A percentile compares a stretch with the other conserved stretches of the same genome.
These are phyloP conservation scores for Aspergillus hancockii DNA, from an alignment of 495 filamentous ascomycete genomes.

Conservation along the genomic window DNA sequence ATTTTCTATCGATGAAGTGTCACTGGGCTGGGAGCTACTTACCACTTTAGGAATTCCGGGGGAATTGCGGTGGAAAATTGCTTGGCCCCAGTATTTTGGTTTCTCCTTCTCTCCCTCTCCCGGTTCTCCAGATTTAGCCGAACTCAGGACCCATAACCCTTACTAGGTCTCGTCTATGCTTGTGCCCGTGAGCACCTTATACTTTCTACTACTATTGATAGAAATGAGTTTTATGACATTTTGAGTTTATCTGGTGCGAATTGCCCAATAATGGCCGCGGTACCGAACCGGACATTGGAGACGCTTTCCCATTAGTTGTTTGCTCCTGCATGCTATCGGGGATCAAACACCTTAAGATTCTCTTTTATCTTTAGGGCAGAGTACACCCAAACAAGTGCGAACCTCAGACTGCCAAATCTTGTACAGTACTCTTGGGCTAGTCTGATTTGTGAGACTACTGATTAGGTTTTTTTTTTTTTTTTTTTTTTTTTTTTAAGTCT, in stretches of 20 bases:
- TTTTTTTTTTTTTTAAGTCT: no score
- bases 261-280: not conserved
- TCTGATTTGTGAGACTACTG: no score
- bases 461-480: no score
- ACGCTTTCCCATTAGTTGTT: not conserved
- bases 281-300: not conserved
- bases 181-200: not conserved
- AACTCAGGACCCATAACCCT: not conserved
- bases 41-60: constrained; percentile 10
- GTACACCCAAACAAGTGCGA: not conserved
- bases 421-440: no score
- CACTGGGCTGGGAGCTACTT: not conserved
- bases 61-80: constrained; percentile 1
- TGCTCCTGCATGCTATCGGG: not conserved
- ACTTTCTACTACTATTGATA: constrained; percentile 3
- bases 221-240: not conserved
- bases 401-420: no score
- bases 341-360: no score
- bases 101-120: not conserved
- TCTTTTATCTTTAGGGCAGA: no score
- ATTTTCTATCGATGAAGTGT: not conserved
- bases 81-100: not conserved
- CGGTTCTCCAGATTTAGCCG: not conserved
- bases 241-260: not conserved
- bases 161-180: not conserved